A percentile compares a stretch with the other conserved stretches of the same genome.
Evolutionary conservation across 441 rosid genomes (phyloP).

Genomic region (Geranium incanum): DNA sequence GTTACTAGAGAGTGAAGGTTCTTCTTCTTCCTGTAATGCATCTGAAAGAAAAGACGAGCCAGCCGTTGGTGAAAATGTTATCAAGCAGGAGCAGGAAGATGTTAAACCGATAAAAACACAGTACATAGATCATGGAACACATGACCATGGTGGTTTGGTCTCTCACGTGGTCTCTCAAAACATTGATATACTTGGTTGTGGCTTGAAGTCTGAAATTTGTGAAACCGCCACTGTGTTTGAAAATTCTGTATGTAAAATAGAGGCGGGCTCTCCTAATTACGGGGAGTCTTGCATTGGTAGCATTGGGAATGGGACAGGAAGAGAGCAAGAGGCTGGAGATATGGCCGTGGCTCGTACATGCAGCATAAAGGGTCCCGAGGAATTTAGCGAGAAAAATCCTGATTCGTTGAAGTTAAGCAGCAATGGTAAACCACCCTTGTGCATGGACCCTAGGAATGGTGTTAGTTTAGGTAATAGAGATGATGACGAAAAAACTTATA

Average conservation of each 20-base stretch:
- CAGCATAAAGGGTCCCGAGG: constrained; percentile 37
- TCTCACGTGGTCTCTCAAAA: neutral
- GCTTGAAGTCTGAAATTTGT: constrained; percentile 32
- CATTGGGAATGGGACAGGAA: constrained; percentile 28
- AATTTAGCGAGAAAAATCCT: constrained; percentile 29
- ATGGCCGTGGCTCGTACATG: constrained; percentile 23
- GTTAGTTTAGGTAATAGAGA: constrained; percentile 58
- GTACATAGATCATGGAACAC: constrained; percentile 27
- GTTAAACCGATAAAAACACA: neutral
- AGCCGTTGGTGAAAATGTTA: neutral
- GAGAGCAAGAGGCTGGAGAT: constrained; percentile 30
- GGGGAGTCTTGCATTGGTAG: constrained; percentile 29
- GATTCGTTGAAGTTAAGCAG: constrained; percentile 28
- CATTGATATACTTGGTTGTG: constrained; percentile 22
- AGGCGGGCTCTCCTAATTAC: constrained; percentile 27
- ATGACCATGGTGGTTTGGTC: constrained; percentile 27
- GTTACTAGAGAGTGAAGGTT: constrained; percentile 1
- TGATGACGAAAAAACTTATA: constrained; percentile 45
- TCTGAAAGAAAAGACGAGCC: neutral
- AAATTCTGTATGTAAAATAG: constrained; percentile 28
- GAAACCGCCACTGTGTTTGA: constrained; percentile 23
- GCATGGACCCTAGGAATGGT: constrained; percentile 39
- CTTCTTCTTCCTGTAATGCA: constrained; percentile 16
- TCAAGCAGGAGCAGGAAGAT: neutral
- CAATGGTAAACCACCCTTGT: constrained; percentile 32